Evolutionary conservation across 192 early-diverging fungal genomes (phyloP), one percentile per base, ranked within the genome.

Genomic region (Coemansia sp.): DNA sequence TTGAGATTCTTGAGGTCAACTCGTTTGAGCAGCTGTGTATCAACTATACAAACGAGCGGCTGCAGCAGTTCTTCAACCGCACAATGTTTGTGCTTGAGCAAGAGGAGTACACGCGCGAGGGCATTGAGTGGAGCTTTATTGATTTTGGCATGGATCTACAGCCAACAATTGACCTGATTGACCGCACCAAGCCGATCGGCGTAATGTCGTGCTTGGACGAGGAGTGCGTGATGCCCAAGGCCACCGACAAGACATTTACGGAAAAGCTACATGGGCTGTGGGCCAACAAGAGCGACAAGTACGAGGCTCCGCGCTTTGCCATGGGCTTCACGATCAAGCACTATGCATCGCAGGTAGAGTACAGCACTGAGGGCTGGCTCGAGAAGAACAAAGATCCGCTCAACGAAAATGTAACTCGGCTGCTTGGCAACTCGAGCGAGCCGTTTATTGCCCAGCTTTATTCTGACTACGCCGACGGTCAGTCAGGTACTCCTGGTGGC

Each of bases 11-110:
- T 67, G 91, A 98, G 76, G 85, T 86, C 58, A 99, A 99, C 82
- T 92, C 91, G 70, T 99, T 98, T 82, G 97, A 99, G 73, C 97
- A 99, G 74, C 83, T 99, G 31, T 97, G 93, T 80, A 99, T 99
- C 86, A 99, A 99, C 81, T 99, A 99, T 71, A 97, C 95, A 38
- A 99, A 99, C 74, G 97, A 99, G 77, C 89, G 89, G 59, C 86
- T 99, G 17, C 97, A 99, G 76, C 97, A 99, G 74, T 97, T 99
- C 81, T 99, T 99, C 83, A 99, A 98, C 83, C 95, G 98, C 79
- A 91, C 94, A 70, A 99, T 98, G 95, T 99, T 99, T 81, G 91
- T 95, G 53, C 81, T 98, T 10, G 97, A 99, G 71, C 97, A 99
- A 73, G 94, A 97, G 70, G 96, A 99, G 83, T 99, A 99, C 84